Evolutionary conservation across 2,329 filamentous ascomycete species (phyloP).

Genomic region (Apiospora rasikravindrae): DNA sequence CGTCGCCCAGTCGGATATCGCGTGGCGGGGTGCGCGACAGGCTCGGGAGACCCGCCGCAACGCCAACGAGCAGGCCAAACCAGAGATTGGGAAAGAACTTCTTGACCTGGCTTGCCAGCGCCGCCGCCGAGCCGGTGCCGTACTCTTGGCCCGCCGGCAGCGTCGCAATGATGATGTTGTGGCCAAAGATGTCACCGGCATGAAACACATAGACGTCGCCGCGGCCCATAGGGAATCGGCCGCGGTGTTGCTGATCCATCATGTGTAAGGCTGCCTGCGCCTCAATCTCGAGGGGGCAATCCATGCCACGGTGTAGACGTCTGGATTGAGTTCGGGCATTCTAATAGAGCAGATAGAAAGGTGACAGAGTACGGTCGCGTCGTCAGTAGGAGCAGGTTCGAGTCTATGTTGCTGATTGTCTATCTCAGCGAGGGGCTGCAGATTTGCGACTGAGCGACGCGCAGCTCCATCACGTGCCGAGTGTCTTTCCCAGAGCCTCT

Average conservation of each 20-base stretch:
- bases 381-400: too few species aligned
- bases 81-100: conserved; percentile 42
- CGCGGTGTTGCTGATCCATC: conserved; percentile 40
- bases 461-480: background rate
- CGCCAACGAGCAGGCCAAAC: conserved; percentile 44
- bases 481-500: background rate
- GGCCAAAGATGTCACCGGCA: conserved; percentile 42
- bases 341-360: background rate
- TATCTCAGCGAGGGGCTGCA: background rate
- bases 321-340: conserved; percentile 22
- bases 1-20: conserved; percentile 46
- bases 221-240: conserved; percentile 36
- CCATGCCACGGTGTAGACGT: conserved; percentile 43
- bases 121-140: conserved; percentile 40
- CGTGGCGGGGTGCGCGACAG: conserved; percentile 30
- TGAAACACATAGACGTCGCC: conserved; percentile 45
- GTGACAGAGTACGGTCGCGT: too few species aligned
- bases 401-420: background rate
- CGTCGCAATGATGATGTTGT: conserved; percentile 43
- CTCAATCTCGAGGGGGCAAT: conserved; percentile 45
- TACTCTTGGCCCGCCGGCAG: conserved; percentile 42
- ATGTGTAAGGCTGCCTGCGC: conserved; percentile 41
- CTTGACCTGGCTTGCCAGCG: conserved; percentile 42
- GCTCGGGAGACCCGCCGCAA: conserved; percentile 42
- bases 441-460: background rate